Evolutionary conservation across 2,329 filamentous ascomycete genomes (phyloP).

Genomic region (Ophiostoma sp.): DNA sequence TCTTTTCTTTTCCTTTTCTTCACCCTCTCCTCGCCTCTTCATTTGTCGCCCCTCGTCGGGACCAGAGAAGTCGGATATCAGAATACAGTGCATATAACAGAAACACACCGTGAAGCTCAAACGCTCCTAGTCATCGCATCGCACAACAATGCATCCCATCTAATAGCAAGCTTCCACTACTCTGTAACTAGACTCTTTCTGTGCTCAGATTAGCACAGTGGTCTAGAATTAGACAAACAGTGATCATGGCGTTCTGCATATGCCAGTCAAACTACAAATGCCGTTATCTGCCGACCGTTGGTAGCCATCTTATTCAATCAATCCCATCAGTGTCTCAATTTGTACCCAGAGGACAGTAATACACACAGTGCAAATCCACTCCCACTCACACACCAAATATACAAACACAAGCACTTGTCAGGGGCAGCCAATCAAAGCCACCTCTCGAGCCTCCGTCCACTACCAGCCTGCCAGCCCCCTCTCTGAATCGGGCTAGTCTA

Average conservation of each 20-base stretch:
- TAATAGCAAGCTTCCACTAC: background rate
- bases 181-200: background rate
- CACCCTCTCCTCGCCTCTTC: no score
- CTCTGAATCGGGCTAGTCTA: conserved; percentile 25
- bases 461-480: conserved; percentile 21
- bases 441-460: conserved; percentile 12
- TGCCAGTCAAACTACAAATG: background rate
- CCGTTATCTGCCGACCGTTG: background rate
- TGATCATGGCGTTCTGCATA: background rate
- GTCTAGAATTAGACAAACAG: background rate
- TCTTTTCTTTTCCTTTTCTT: background rate
- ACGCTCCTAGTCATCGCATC: background rate
- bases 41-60: background rate
- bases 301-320: background rate
- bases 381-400: conserved; percentile 1
- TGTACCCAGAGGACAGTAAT: background rate
- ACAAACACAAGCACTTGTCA: conserved; percentile 16
- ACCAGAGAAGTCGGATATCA: background rate
- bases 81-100: background rate
- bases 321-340: background rate
- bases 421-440: conserved; percentile 24
- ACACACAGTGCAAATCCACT: background rate
- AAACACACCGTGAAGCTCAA: background rate
- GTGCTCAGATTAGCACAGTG: background rate
- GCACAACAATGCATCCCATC: background rate